These are phyloP conservation scores for Capsicum baccatum DNA, from an alignment of 257 asterid species.

Conservation along the genomic window DNA sequence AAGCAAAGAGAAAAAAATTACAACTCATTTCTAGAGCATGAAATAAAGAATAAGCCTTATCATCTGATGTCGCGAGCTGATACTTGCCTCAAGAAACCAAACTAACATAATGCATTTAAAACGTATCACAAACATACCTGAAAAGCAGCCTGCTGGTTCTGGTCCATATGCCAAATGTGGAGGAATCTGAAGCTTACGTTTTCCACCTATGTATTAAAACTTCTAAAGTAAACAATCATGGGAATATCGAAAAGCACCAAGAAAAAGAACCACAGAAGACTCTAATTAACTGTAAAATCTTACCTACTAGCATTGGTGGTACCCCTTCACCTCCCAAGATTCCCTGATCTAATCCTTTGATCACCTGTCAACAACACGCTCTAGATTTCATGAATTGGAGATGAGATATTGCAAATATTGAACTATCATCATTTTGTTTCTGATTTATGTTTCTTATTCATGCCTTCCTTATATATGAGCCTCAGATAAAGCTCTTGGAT, in stretches of 20 bases:
- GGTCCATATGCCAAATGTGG: slow-evolving; percentile 89
- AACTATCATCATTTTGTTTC: not conserved
- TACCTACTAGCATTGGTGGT: slow-evolving; percentile 91
- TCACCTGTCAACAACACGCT: slow-evolving; percentile 51
- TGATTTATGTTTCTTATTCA: not conserved
- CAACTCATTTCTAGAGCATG: not conserved
- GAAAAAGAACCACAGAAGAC: not conserved
- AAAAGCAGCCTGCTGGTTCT: slow-evolving; percentile 93
- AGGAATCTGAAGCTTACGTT: slow-evolving; percentile 83
- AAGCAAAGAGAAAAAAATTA: not conserved
- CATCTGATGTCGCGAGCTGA: not conserved
- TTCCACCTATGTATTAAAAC: slow-evolving; percentile 62
- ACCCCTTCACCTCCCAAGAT: slow-evolving; percentile 93
- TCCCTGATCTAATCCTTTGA: slow-evolving; percentile 92
- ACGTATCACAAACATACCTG: slow-evolving; percentile 48
- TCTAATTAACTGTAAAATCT: slow-evolving; percentile 29
- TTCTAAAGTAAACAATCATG: slow-evolving; percentile 19
- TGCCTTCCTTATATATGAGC: not conserved
- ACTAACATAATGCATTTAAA: slow-evolving; percentile 21
- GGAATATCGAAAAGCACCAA: not conserved
- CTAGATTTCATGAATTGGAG: not conserved
- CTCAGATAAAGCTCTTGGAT: slow-evolving; percentile 15
- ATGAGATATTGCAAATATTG: not conserved
- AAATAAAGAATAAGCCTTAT: slow-evolving; percentile 15
- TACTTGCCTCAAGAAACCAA: not conserved